Evolutionary conservation across 2,329 filamentous ascomycete species (phyloP).

Genomic region (Eutypella sp.): DNA sequence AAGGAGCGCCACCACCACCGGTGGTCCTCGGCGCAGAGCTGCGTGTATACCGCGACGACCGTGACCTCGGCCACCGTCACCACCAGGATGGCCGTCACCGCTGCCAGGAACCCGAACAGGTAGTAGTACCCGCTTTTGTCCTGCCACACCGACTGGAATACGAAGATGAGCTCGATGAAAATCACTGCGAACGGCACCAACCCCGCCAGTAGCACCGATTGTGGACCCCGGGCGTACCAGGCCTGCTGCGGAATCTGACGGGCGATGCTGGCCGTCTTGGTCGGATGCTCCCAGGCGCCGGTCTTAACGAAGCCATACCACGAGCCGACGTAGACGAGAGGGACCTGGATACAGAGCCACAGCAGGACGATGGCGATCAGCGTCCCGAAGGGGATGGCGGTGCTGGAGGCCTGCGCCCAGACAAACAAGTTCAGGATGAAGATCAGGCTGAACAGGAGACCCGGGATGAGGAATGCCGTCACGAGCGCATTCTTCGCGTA

Average conservation of each 20-base stretch:
- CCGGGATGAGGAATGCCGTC: constrained; percentile 75
- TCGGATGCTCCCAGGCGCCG: constrained; percentile 73
- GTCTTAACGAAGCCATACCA: constrained; percentile 69
- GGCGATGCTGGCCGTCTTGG: constrained; percentile 66
- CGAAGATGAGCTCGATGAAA: constrained; percentile 81
- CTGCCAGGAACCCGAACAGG: constrained; percentile 78
- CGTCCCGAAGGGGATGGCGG: constrained; percentile 78
- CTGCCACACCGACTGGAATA: constrained; percentile 84
- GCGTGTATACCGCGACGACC: constrained; percentile 75
- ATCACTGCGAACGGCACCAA: constrained; percentile 81
- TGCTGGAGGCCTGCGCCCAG: constrained; percentile 85
- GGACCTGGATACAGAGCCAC: constrained; percentile 82
- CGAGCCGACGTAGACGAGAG: constrained; percentile 75
- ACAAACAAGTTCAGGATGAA: constrained; percentile 85
- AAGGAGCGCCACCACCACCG: constrained; percentile 94
- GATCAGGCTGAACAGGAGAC: constrained; percentile 66
- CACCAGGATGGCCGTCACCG: constrained; percentile 67
- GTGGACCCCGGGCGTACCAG: constrained; percentile 66
- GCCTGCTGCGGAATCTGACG: constrained; percentile 70
- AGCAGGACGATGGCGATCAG: constrained; percentile 67
- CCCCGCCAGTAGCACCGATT: constrained; percentile 66
- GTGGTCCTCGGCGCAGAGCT: constrained; percentile 81
- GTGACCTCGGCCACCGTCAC: constrained; percentile 79
- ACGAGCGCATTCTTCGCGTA: constrained; percentile 73
- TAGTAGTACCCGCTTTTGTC: constrained; percentile 92